phyloP scores from a whole-genome alignment of 805 yeast genomes.

The Lipomyces yamanashiensis region DNA sequence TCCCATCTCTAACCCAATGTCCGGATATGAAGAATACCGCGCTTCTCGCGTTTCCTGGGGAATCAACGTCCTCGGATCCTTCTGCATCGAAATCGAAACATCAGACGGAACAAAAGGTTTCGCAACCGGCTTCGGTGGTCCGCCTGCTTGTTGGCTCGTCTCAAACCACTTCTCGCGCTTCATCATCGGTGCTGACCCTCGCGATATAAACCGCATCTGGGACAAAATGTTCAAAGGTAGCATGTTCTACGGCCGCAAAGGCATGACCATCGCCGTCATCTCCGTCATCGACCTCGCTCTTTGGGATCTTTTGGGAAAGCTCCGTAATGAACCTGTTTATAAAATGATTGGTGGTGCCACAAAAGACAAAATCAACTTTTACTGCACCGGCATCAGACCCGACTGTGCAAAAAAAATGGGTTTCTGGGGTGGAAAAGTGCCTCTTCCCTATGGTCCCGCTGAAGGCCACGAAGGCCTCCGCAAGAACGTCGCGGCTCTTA shows the following conservation, averaged over 20 bases:
- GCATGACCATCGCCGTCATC: conserved; percentile 54
- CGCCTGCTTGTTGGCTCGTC: conserved; percentile 55
- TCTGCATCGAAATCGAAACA: conserved; percentile 56
- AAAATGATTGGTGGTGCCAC: conserved; percentile 59
- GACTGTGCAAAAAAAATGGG: conserved; percentile 56
- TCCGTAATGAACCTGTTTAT: conserved; percentile 57
- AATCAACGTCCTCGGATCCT: conserved; percentile 56
- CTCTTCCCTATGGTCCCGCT: conserved; percentile 57
- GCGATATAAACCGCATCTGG: conserved; percentile 53
- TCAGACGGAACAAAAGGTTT: conserved; percentile 56
- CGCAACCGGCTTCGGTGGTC: conserved; percentile 61
- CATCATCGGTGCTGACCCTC: conserved; percentile 54
- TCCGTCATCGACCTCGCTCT: conserved; percentile 55
- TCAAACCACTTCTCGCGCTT: conserved; percentile 55
- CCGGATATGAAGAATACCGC: conserved; percentile 53
- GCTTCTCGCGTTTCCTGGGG: conserved; percentile 56
- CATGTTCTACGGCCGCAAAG: conserved; percentile 58
- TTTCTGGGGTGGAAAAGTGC: conserved; percentile 60
- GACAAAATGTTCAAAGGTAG: conserved; percentile 56
- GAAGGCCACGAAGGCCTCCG: conserved; percentile 55
- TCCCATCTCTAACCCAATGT: conserved; percentile 56
- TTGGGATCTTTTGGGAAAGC: conserved; percentile 57
- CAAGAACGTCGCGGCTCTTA: conserved; percentile 54
- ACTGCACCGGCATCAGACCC: conserved; percentile 57
- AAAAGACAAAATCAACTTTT: conserved; percentile 52